Evolutionary conservation across 2,329 filamentous ascomycete species (phyloP).

Genomic region (Microdochium bolleyi): DNA sequence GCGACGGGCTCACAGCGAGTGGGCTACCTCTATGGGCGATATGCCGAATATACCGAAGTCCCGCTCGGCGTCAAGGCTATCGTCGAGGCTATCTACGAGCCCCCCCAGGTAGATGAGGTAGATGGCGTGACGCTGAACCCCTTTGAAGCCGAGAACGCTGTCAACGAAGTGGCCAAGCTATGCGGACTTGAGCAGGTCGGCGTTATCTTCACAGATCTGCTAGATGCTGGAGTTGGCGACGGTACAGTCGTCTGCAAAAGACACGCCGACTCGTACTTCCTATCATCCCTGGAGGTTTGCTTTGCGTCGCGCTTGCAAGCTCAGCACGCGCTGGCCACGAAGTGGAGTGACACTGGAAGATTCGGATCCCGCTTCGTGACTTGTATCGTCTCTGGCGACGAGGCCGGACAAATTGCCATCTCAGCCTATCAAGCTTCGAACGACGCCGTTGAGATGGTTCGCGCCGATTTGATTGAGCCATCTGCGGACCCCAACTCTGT

Average conservation of each 20-base stretch:
- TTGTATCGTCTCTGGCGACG: conserved; percentile 90
- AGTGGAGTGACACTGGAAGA: conserved; percentile 91
- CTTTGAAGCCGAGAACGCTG: conserved; percentile 77
- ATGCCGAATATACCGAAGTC: conserved; percentile 85
- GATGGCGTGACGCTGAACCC: conserved; percentile 81
- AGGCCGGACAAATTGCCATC: conserved; percentile 79
- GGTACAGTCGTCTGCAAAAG: conserved; percentile 90
- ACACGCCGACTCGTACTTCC: conserved; percentile 89
- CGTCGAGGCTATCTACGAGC: conserved; percentile 95
- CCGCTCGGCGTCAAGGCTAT: conserved; percentile 92
- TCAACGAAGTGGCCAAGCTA: conserved; percentile 71
- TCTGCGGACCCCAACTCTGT: conserved; percentile 89
- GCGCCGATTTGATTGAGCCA: conserved; percentile 88
- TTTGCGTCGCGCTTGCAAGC: conserved; percentile 87
- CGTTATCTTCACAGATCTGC: conserved; percentile 88
- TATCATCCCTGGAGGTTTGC: conserved; percentile 84
- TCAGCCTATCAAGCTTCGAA: conserved; percentile 94
- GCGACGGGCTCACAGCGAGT: conserved; percentile 75
- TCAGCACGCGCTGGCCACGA: conserved; percentile 79
- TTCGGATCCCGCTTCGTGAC: conserved; percentile 98
- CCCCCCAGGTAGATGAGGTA: conserved; percentile 79
- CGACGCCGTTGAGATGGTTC: conserved; percentile 92
- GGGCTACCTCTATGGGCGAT: conserved; percentile 85
- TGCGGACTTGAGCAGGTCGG: conserved; percentile 87
- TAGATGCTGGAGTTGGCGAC: conserved; percentile 73